A percentile compares a stretch with the other conserved stretches of the same genome.
Evolutionary conservation across 441 rosid species (phyloP).

Genomic region (Arabidopsis lyrata): DNA sequence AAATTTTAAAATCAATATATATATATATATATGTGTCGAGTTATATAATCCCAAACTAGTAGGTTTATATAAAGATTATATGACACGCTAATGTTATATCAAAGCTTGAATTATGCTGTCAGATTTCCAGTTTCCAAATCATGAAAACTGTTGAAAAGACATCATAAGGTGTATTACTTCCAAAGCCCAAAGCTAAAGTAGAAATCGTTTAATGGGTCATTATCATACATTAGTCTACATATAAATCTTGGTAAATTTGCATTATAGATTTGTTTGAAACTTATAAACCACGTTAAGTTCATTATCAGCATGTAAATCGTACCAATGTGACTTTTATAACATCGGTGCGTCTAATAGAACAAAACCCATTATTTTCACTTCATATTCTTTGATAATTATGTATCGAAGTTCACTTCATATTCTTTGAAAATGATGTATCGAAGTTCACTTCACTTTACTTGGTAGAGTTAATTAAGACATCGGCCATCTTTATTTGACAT

Average conservation of each 20-base stretch:
- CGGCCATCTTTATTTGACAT: constrained; percentile 39
- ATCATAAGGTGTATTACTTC: constrained; percentile 11
- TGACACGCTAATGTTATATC: constrained; percentile 34
- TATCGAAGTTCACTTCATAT: too few species aligned
- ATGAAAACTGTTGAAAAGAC: constrained; percentile 21
- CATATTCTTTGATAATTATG: constrained; percentile 31
- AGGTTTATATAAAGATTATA: constrained; percentile 12
- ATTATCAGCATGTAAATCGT: constrained; percentile 39
- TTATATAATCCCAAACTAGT: constrained; percentile 31
- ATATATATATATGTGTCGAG: not conserved
- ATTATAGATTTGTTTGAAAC: constrained; percentile 26
- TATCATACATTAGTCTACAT: constrained; percentile 28
- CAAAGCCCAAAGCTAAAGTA: constrained; percentile 1
- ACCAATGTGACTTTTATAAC: constrained; percentile 33
- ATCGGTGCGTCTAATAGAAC: constrained; percentile 20
- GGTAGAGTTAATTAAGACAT: constrained; percentile 23
- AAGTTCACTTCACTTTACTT: constrained; percentile 23
- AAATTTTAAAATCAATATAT: too few species aligned
- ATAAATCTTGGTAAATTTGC: constrained; percentile 39
- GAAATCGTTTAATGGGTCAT: constrained; percentile 22
- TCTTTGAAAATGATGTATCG: too few species aligned
- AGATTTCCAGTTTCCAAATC: constrained; percentile 19
- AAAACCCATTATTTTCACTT: constrained; percentile 17
- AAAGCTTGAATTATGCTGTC: not conserved
- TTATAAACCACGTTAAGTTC: constrained; percentile 39